Base-by-base conservation (phyloP, 768 basidiomycete species). In the Mycena indigotica region DNA sequence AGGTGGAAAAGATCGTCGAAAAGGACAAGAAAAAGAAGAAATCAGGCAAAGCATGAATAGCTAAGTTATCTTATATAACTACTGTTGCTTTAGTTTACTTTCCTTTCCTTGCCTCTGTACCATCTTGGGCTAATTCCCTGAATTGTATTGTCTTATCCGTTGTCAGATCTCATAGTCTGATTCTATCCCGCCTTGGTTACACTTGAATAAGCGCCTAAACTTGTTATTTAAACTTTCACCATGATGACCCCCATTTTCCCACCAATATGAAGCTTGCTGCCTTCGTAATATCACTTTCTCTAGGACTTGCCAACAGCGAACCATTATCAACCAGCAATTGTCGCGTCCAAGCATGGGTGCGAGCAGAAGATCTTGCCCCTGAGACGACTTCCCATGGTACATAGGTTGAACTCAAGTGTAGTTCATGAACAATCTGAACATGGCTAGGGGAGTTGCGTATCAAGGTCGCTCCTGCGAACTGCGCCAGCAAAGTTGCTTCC, bases 1-100 rank as follows among this genome's bases (percentile, higher is more conserved):
- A 62, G 23, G 60, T 61, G n/a, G 39, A 50, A 17, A 55, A 56
- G 17, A 26, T 38, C 29, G 59, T 21, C 30, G 52, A 63, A 1
- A 64, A 70, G 50, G 48, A 53, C 30, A 50, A 58, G 40, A 68
- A 61, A 44, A 72, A 73, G 64, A 74, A 73, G 64, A 72, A 65
- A 61, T 58, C 63, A 58, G 64, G 62, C 46, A 68, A 68, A 57
- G 68, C 57, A 57, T 61, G 52, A 53, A 65, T 64, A 64, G 45
- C 62, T 62, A 52, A 53, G 56, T 66, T 63, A 66, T 65, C n/a
- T n/a, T n/a, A n/a, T n/a, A n/a, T n/a, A n/a, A n/a, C n/a, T 58
- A 39, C 49, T 66, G 62, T 56, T 29, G 40, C 51, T 57, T 61
- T 58, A 66, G 56, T 54, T 46, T 55, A 55, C 29, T 30, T 40